Conservation (phyloP, 1,284 basidiomycete species). For the Pisolithus thermaeus region DNA sequence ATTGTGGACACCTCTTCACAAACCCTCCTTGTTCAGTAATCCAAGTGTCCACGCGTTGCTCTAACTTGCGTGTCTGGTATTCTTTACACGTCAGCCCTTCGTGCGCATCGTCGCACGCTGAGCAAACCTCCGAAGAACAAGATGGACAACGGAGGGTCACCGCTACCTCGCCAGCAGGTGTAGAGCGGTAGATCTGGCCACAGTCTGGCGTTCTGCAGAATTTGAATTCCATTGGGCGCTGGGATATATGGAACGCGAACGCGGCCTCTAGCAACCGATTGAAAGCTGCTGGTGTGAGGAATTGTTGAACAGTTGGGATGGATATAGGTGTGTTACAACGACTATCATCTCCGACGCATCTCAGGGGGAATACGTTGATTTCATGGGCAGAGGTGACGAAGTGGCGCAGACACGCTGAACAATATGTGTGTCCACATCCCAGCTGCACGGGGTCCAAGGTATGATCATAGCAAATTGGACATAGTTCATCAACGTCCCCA, state of each 20-base stretch:
- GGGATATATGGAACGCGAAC: constrained; percentile 36
- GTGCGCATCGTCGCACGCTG: constrained; percentile 25
- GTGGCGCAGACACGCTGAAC: constrained; percentile 40
- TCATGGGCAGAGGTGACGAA: constrained; percentile 34
- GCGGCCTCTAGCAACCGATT: constrained; percentile 35
- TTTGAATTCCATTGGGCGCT: constrained; percentile 36
- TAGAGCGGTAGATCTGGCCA: constrained; percentile 39
- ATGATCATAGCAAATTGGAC: constrained; percentile 43
- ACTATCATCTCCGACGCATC: constrained; percentile 26
- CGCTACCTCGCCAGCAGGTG: constrained; percentile 14
- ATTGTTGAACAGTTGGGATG: constrained; percentile 37
- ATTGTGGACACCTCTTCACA: constrained; percentile 30
- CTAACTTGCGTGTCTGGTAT: constrained; percentile 18
- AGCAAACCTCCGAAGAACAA: constrained; percentile 32
- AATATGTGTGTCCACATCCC: constrained; percentile 42
- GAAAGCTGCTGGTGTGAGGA: constrained; percentile 35
- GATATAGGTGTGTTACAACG: constrained; percentile 38
- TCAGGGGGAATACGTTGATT: constrained; percentile 33
- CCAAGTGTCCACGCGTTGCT: constrained; percentile 14
- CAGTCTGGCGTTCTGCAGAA: constrained; percentile 50
- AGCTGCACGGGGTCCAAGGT: constrained; percentile 19
- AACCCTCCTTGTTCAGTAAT: constrained; percentile 10
- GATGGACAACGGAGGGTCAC: constrained; percentile 31
- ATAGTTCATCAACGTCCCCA: constrained; percentile 12
- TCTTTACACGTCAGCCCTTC: constrained; percentile 44